Conservation (phyloP, 768 basidiomycete genomes). For the Rhizopogon salebrosus region DNA sequence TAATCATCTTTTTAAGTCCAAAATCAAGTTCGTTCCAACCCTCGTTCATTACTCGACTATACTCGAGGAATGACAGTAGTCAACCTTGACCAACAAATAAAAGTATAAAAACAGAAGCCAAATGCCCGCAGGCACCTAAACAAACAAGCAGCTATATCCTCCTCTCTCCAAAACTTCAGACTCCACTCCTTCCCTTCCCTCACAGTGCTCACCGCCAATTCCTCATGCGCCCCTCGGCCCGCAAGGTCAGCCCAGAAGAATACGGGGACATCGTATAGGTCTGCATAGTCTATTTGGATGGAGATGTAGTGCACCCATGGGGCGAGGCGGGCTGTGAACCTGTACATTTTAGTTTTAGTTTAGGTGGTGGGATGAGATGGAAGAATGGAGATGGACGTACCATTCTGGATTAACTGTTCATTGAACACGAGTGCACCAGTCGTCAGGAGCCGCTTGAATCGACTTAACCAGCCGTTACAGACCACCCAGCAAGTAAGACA, state of each 20-base stretch:
- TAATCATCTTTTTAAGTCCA: too few species aligned
- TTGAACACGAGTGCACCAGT: conserved; percentile 57
- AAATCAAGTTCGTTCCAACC: too few species aligned
- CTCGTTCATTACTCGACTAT: too few species aligned
- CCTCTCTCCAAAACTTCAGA: conserved; percentile 45
- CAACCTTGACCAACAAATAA: too few species aligned
- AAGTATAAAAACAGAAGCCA: too few species aligned
- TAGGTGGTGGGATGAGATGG: background rate
- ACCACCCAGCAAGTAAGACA: conserved; percentile 33
- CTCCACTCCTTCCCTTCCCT: conserved; percentile 48
- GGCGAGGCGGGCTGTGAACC: conserved; percentile 47
- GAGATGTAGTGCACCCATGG: conserved; percentile 70
- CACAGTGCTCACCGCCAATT: conserved; percentile 48
- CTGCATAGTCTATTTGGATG: conserved; percentile 52
- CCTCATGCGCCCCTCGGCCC: conserved; percentile 57
- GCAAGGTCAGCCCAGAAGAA: conserved; percentile 65
- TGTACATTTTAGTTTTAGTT: conserved; percentile 6
- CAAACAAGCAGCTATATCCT: conserved; percentile 52
- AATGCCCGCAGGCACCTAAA: conserved; percentile 32
- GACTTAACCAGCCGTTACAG: conserved; percentile 58
- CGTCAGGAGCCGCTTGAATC: conserved; percentile 56
- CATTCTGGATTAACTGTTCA: conserved; percentile 66
- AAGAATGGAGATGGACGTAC: conserved; percentile 26
- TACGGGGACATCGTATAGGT: conserved; percentile 58
- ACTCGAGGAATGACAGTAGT: too few species aligned